Conservation (phyloP, 176 grass and related monocot species). For the Stipa capillata region DNA sequence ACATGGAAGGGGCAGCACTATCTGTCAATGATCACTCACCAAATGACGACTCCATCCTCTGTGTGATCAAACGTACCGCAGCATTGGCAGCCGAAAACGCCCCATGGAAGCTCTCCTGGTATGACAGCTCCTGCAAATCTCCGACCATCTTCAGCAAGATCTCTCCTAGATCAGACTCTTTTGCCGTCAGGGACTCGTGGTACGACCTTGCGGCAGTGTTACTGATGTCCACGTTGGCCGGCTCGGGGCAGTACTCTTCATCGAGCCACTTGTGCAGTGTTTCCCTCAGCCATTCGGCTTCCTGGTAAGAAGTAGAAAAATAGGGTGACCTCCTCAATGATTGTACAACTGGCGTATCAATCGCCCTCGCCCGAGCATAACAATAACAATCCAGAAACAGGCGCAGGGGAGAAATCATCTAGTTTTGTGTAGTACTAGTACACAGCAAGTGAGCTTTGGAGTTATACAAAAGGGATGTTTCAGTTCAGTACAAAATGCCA, state of each 20-base stretch:
- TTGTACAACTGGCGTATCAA: background rate
- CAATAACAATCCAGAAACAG: no score
- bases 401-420: no score
- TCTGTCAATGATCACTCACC: background rate
- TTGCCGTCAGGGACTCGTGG: slow-evolving; percentile 41
- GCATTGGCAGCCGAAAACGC: slow-evolving; percentile 83
- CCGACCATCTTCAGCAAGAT: slow-evolving; percentile 69
- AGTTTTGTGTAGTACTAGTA: no score
- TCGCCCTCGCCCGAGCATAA: background rate
- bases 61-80: slow-evolving; percentile 53
- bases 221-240: slow-evolving; percentile 84
- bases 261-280: slow-evolving; percentile 83
- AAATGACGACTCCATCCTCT: slow-evolving; percentile 33
- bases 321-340: background rate
- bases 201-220: slow-evolving; percentile 55
- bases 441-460: no score
- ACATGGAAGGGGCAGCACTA: background rate
- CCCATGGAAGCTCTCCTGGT: slow-evolving; percentile 75
- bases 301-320: slow-evolving; percentile 23
- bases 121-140: slow-evolving; percentile 70
- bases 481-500: background rate
- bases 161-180: slow-evolving; percentile 65
- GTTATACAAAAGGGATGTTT: no score
- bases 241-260: slow-evolving; percentile 75
- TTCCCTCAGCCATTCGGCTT: slow-evolving; percentile 86